These are phyloP conservation scores for Debaryomyces psychrophilus DNA, from an alignment of 1,139 yeast species.

Conservation along the genomic window DNA sequence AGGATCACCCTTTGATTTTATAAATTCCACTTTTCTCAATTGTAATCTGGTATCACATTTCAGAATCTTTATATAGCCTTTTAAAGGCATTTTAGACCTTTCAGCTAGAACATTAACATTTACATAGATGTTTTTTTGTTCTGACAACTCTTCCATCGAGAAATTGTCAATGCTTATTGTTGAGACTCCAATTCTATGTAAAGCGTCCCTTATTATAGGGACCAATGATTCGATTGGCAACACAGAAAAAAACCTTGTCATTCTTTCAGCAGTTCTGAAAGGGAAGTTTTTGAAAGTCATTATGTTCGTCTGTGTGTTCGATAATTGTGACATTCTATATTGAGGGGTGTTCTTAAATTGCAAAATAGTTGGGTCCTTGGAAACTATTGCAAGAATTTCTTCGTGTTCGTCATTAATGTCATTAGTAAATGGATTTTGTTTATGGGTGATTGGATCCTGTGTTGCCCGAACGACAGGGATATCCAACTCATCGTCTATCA, in stretches of 20 bases:
- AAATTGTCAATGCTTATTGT: conserved; percentile 19
- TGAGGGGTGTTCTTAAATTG: conserved; percentile 39
- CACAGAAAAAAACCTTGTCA: conserved; percentile 53
- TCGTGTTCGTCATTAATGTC: conserved; percentile 29
- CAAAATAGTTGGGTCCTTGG: conserved; percentile 53
- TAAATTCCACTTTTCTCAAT: conserved; percentile 51
- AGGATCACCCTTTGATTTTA: conserved; percentile 62
- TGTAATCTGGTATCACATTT: conserved; percentile 23
- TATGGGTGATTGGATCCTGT: conserved; percentile 25
- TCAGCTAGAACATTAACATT: conserved; percentile 29
- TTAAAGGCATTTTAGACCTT: conserved; percentile 45
- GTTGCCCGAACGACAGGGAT: conserved; percentile 31
- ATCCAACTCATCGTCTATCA: conserved; percentile 35
- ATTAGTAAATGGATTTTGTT: conserved; percentile 21
- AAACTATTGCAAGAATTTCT: conserved; percentile 35
- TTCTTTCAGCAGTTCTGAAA: conserved; percentile 26
- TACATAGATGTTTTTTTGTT: conserved; percentile 5
- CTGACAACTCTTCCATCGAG: conserved; percentile 1
- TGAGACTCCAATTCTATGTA: conserved; percentile 42
- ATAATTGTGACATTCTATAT: conserved; percentile 9
- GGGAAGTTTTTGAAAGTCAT: conserved; percentile 19
- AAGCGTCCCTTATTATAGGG: conserved; percentile 39
- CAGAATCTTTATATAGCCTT: conserved; percentile 49
- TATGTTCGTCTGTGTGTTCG: conserved; percentile 8
- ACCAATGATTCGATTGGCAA: conserved; percentile 46